Conservation (phyloP, 805 yeast species). For the Alloascoidea africana region DNA sequence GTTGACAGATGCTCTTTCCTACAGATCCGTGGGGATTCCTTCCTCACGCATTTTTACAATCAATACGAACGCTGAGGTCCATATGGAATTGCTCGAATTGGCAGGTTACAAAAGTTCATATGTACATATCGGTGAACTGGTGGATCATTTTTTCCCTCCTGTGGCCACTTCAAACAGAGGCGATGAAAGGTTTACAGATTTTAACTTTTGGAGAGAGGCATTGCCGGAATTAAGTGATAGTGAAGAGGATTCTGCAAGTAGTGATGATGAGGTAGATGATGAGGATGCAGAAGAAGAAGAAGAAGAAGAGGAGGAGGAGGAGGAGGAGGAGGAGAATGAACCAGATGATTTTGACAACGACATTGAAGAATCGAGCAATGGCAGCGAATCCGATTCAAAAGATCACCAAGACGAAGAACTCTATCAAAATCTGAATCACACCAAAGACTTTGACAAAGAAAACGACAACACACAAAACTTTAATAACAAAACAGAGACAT, state of each 20-base stretch:
- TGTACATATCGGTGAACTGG: constrained; percentile 80
- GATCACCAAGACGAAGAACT: no score
- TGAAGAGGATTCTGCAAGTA: constrained; percentile 4
- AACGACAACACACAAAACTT: no score
- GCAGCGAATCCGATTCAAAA: no score
- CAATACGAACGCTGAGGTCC: constrained; percentile 93
- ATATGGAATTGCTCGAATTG: constrained; percentile 86
- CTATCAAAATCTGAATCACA: no score
- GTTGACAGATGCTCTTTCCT: constrained; percentile 91
- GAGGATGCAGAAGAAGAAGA: constrained; percentile 8
- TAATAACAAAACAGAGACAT: no score
- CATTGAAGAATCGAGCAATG: no score
- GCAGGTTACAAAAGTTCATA: constrained; percentile 88
- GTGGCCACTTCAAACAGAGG: constrained; percentile 21
- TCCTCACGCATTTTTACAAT: constrained; percentile 90
- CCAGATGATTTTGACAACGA: no score
- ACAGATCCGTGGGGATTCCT: constrained; percentile 87
- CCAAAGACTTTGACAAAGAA: no score
- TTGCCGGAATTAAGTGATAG: constrained; percentile 29
- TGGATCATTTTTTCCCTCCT: constrained; percentile 96
- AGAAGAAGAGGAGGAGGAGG: constrained; percentile 6
- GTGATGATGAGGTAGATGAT: constrained; percentile 5
- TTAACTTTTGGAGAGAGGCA: constrained; percentile 87
- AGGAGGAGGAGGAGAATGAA: no score
- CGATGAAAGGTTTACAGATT: constrained; percentile 65